Evolutionary conservation across 108 stramenopile genomes (phyloP).

Genomic region (Schizochytrium sp.): DNA sequence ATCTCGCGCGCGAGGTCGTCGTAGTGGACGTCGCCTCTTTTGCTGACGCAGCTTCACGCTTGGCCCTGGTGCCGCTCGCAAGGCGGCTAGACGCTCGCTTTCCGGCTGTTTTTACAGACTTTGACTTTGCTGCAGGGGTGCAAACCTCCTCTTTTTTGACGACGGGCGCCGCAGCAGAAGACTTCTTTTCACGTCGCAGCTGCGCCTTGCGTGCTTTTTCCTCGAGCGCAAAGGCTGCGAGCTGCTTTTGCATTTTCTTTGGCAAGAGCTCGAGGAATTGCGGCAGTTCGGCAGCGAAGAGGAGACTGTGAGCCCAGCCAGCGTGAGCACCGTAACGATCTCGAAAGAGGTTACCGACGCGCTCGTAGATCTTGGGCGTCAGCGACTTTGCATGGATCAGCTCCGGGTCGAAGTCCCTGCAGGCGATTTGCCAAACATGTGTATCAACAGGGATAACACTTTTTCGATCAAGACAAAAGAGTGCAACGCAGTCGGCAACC

Average conservation of each 20-base stretch:
- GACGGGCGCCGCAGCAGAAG: no score
- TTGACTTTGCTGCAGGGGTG: no score
- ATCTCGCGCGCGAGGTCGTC: no score
- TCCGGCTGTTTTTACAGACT: no score
- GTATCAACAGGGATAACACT: conserved; percentile 88
- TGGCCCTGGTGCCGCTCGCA: no score
- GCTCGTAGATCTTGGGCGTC: conserved; percentile 79
- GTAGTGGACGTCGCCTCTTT: neutral
- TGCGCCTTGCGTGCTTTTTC: conserved; percentile 33
- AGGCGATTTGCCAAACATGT: conserved; percentile 92
- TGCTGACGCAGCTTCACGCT: neutral
- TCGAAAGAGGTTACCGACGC: conserved; percentile 84
- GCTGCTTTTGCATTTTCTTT: conserved; percentile 23
- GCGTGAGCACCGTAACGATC: conserved; percentile 67
- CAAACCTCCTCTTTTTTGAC: no score
- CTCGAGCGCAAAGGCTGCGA: conserved; percentile 32
- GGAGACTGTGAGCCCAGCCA: conserved; percentile 96
- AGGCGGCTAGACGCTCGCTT: no score
- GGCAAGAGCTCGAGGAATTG: conserved; percentile 33
- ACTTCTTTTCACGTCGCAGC: neutral
- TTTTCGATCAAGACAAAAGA: conserved; percentile 78
- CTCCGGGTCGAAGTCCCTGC: conserved; percentile 68
- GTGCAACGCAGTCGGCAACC: conserved; percentile 96
- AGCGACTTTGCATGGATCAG: conserved; percentile 64
- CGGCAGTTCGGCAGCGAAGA: conserved; percentile 82